Evolutionary conservation across 768 basidiomycete species (phyloP).

Genomic region (Leccinum ochraceum): DNA sequence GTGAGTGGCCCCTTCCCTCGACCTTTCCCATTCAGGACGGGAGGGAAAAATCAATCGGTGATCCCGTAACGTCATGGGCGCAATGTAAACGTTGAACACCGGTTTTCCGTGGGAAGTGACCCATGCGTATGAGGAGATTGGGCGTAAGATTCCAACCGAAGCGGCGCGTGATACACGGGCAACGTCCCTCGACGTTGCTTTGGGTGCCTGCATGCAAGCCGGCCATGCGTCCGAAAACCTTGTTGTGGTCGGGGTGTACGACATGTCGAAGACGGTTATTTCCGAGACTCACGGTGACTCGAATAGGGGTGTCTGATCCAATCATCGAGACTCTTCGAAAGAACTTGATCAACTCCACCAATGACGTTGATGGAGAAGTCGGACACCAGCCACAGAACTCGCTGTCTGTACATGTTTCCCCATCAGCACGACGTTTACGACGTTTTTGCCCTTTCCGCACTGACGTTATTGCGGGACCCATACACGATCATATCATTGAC

Average conservation of each 20-base stretch:
- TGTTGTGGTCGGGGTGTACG: background rate
- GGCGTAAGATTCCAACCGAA: constrained; percentile 60
- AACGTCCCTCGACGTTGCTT: constrained; percentile 30
- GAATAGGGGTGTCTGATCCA: constrained; percentile 31
- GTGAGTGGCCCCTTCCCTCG: constrained; percentile 50
- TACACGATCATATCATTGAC: background rate
- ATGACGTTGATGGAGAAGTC: constrained; percentile 1
- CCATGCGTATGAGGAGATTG: constrained; percentile 6
- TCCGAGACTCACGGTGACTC: constrained; percentile 33
- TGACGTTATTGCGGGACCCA: background rate
- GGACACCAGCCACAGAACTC: background rate
- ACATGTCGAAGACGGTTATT: constrained; percentile 6
- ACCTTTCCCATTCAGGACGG: constrained; percentile 36
- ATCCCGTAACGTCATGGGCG: constrained; percentile 1
- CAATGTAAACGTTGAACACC: constrained; percentile 19
- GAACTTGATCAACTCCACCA: background rate
- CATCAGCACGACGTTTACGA: constrained; percentile 31
- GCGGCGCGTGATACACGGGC: constrained; percentile 40
- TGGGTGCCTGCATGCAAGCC: constrained; percentile 31
- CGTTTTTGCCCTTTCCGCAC: background rate
- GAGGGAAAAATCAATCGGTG: background rate
- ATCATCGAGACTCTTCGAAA: constrained; percentile 35
- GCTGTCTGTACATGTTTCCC: constrained; percentile 40
- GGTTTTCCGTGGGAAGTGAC: constrained; percentile 43
- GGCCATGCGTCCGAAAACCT: constrained; percentile 48